Base-by-base conservation (phyloP, 805 yeast genomes). In the Hanseniaspora thailandica region DNA sequence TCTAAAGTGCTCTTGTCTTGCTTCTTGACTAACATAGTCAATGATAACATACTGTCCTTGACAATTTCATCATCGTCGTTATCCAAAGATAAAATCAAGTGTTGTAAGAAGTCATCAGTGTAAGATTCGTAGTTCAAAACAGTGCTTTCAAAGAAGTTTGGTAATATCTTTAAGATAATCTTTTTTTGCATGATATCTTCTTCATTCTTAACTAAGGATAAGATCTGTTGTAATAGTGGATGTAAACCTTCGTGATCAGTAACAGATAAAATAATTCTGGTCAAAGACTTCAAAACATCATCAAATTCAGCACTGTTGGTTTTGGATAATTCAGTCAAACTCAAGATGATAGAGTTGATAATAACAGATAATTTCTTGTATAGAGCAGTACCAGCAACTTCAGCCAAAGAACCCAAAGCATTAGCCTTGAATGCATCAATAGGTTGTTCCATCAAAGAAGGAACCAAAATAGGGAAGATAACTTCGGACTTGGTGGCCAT, bases 401-500 rank as follows among this genome's bases (percentile, higher is more conserved):
- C 81, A 0, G 95, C 94, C 65, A 89, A 75, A 0, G 94, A 80
- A 23, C 93, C 86, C 55, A 89, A 71, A 3, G 96, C 95, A 52
- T 77, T 75, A n/a, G 96, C 95, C 69, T 88, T 86, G 70, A 82
- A 82, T 0, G 79, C 73, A 59, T 86, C 86, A 53, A 89, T 80
- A 15, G 97, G 97, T 6, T 87, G 81, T 5, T 80, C 66, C 63
- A 90, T 73, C 63, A 93, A 74, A 0, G 95, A 78, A 43, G 97
- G 97, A 55, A 90, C 75, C 64, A 93, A 76, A 46, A 86, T 84
- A 47, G 97, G 97, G 88, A 94, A 88, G 54, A 94, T 86, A 3
- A 86, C 82, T 55, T 86, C 94, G 6, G 97, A 76, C 62, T 86
- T 86, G 2, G 88, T 81, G 10, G 93, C 78, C 95, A 90, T 86